phyloP scores from a whole-genome alignment of 345 rosid genomes.

The Eucalyptus curtisii region DNA sequence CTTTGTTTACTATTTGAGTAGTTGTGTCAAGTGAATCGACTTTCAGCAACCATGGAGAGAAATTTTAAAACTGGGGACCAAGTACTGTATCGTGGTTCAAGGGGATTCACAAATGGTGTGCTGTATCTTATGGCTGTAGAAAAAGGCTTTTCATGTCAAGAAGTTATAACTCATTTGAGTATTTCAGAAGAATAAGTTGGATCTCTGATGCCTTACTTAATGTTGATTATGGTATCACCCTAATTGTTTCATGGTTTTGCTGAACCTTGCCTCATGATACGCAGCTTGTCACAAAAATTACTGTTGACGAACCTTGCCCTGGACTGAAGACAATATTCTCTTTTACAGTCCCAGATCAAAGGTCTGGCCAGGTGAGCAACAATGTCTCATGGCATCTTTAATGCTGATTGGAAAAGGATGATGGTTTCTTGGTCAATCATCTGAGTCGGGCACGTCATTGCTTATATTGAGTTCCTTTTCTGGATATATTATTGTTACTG shows the following conservation, averaged over 20 bases:
- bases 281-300: constrained; percentile 64
- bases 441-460: not conserved
- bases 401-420: not conserved
- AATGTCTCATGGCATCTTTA: not conserved
- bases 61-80: not conserved
- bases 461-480: not conserved
- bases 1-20: not conserved
- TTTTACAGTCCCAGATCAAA: constrained; percentile 75
- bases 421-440: not conserved
- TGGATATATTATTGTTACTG: not conserved
- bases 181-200: not conserved
- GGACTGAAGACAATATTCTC: constrained; percentile 70
- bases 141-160: not conserved
- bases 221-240: not conserved
- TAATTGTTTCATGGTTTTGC: not conserved
- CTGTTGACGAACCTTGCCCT: constrained; percentile 69
- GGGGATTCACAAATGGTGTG: not conserved
- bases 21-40: not conserved
- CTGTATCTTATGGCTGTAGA: not conserved
- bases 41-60: not conserved
- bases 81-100: not conserved
- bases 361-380: constrained; percentile 73
- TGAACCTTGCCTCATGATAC: not conserved
- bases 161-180: not conserved
- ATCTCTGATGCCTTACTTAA: not conserved